Conservation (phyloP, 805 yeast species). For the Barnettozyma pratensis region DNA sequence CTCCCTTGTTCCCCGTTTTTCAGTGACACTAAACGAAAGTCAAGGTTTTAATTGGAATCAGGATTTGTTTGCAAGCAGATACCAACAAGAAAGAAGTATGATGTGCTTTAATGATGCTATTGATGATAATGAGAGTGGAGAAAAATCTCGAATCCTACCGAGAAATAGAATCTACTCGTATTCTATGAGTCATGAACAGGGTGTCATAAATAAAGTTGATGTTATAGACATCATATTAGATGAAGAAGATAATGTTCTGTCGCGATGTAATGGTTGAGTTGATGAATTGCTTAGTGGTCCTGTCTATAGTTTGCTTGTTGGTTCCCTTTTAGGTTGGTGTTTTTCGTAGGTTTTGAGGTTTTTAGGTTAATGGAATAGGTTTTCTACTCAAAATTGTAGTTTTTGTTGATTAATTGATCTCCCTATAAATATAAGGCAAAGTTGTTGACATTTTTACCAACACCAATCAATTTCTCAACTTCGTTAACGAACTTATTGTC, state of each 20-base stretch:
- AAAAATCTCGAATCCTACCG: background rate
- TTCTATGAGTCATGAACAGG: slow-evolving; percentile 15
- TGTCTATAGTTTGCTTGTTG: no score
- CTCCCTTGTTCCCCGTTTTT: slow-evolving; percentile 24
- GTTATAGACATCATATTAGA: slow-evolving; percentile 20
- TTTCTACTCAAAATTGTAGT: no score
- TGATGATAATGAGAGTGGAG: slow-evolving; percentile 3
- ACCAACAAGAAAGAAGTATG: slow-evolving; percentile 49
- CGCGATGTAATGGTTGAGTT: no score
- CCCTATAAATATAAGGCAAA: slow-evolving; percentile 20
- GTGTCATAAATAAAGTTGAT: slow-evolving; percentile 15
- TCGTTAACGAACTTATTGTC: slow-evolving; percentile 6
- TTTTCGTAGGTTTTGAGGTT: background rate
- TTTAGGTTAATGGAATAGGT: background rate
- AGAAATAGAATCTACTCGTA: slow-evolving; percentile 7
- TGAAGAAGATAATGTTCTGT: slow-evolving; percentile 14
- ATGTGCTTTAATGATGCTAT: slow-evolving; percentile 30
- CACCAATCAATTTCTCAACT: slow-evolving; percentile 7
- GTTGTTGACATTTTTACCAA: slow-evolving; percentile 21
- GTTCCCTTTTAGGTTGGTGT: background rate
- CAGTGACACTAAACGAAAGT: slow-evolving; percentile 50
- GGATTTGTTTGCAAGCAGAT: slow-evolving; percentile 67
- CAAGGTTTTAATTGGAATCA: slow-evolving; percentile 79
- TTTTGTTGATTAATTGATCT: no score
- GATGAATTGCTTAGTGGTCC: no score